Evolutionary conservation across 495 filamentous ascomycete genomes (phyloP).

Genomic region (Pseudomonodictys pantanalensis): DNA sequence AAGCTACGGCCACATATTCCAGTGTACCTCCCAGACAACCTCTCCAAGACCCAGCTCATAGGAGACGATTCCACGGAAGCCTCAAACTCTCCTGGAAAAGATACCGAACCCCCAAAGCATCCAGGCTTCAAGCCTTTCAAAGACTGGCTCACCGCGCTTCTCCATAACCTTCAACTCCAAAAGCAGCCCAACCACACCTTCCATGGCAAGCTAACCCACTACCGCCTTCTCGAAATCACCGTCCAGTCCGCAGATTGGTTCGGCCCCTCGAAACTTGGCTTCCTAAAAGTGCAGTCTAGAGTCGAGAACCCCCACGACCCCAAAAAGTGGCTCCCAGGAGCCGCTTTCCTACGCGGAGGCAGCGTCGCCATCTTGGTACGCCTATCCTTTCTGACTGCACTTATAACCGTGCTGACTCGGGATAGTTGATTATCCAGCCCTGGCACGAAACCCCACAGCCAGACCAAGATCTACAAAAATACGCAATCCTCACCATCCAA

Average conservation of each 20-base stretch:
- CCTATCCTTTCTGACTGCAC: not conserved
- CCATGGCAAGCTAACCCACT: conserved; percentile 64
- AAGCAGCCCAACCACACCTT: conserved; percentile 62
- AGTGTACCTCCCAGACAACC: no score
- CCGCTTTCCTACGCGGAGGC: conserved; percentile 75
- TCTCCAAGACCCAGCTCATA: no score
- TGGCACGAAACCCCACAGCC: conserved; percentile 58
- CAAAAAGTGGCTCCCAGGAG: conserved; percentile 68
- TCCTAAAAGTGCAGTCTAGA: conserved; percentile 69
- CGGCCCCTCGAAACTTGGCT: conserved; percentile 61
- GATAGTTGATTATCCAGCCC: conserved; percentile 58
- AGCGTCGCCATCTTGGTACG: conserved; percentile 76
- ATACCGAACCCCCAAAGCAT: conserved; percentile 16
- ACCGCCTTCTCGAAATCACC: conserved; percentile 64
- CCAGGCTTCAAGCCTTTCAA: conserved; percentile 32
- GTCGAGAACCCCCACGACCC: conserved; percentile 54
- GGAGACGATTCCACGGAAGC: no score
- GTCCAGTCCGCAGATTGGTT: conserved; percentile 76
- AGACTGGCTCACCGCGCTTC: conserved; percentile 67
- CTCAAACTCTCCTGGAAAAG: no score
- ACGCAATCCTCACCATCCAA: conserved; percentile 79
- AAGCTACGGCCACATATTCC: no score
- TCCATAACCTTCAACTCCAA: conserved; percentile 63
- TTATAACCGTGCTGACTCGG: not conserved
- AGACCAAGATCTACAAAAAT: conserved; percentile 45